Base-by-base conservation (phyloP, 2,329 filamentous ascomycete genomes). In the Arthrobotrys iridis region DNA sequence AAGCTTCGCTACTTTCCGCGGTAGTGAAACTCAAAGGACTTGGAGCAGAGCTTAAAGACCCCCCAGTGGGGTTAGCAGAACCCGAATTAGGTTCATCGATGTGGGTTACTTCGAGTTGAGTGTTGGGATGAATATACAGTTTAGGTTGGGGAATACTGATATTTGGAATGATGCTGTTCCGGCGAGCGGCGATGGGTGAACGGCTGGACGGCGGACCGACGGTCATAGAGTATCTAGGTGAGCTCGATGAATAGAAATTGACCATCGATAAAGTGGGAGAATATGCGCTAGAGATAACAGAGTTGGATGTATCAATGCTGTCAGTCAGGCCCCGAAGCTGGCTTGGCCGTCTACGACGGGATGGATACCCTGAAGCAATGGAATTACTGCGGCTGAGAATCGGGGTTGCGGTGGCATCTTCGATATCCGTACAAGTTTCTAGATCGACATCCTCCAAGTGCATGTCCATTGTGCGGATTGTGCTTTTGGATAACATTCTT, bases 1-100 rank as follows among this genome's bases (percentile, higher is more conserved):
- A 75, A 5, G 26, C 41, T 15, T 57, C 52, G 55, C 70, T 67
- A 33, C 71, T 75, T 13, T 35, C 57, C 5, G 71, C 71, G 13
- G 71, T 75, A 5, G 71, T 75, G 18, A 75, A 75, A 48, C 71
- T 75, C 8, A 45, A 57, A 10, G 71, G 71, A 35, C 71, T 75
- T 11, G 71, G 58, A 13, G 63, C 63, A 3, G 71, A 75, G 26
- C 60, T 68, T 20, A 75, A 50, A 3, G 63, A 67, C 3, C 63
- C 71, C 1, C 66, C 66, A 1, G 35, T 30, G 18, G 46, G 37
- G 3, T 28, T 50, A 0, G 45, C 20, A 24, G 26, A 30, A 3
- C 18, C 55, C 4, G 55, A 26, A 13, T 6, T 24, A 13, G 30
- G 30, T 30, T 52, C 60, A 13, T 65, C 45, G 22, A 41, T 22